Conservation (phyloP, 768 basidiomycete species). For the Pisolithus microcarpus region DNA sequence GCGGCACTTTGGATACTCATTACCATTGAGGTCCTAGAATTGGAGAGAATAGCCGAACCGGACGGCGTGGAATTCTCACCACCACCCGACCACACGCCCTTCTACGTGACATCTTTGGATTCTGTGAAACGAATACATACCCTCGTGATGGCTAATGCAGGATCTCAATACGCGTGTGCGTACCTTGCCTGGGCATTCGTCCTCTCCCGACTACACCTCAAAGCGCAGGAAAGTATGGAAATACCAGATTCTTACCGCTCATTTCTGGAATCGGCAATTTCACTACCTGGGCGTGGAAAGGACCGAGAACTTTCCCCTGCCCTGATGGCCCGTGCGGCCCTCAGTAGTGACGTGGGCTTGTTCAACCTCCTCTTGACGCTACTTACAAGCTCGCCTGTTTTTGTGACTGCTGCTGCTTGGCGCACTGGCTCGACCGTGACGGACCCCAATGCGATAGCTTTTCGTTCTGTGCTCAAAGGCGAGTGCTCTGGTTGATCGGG, state of each 20-base stretch:
- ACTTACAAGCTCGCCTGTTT: slow-evolving; percentile 64
- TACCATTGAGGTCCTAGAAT: slow-evolving; percentile 70
- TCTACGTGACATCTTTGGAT: slow-evolving; percentile 57
- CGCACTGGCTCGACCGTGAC: slow-evolving; percentile 59
- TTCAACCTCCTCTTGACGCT: slow-evolving; percentile 51
- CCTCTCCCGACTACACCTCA: slow-evolving; percentile 52
- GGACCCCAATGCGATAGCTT: slow-evolving; percentile 72
- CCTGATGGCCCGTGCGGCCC: slow-evolving; percentile 51
- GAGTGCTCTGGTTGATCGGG: slow-evolving; percentile 6
- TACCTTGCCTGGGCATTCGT: slow-evolving; percentile 84
- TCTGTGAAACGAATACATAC: slow-evolving; percentile 63
- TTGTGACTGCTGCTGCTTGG: slow-evolving; percentile 69
- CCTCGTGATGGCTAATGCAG: slow-evolving; percentile 50
- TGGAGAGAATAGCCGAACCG: slow-evolving; percentile 60
- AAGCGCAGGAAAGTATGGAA: slow-evolving; percentile 40
- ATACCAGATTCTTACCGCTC: slow-evolving; percentile 47
- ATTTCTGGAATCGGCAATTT: slow-evolving; percentile 49
- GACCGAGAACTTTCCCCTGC: slow-evolving; percentile 49
- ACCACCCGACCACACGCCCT: slow-evolving; percentile 38
- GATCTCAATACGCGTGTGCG: slow-evolving; percentile 60
- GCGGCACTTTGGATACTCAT: slow-evolving; percentile 74
- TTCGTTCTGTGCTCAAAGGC: slow-evolving; percentile 84
- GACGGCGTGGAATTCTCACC: slow-evolving; percentile 45
- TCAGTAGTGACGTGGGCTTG: slow-evolving; percentile 54
- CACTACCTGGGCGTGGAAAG: slow-evolving; percentile 39